A percentile compares a stretch with the other conserved stretches of the same genome.
Conservation (phyloP, 2,329 filamentous ascomycete species). For the Ambrosiella beaveri region DNA sequence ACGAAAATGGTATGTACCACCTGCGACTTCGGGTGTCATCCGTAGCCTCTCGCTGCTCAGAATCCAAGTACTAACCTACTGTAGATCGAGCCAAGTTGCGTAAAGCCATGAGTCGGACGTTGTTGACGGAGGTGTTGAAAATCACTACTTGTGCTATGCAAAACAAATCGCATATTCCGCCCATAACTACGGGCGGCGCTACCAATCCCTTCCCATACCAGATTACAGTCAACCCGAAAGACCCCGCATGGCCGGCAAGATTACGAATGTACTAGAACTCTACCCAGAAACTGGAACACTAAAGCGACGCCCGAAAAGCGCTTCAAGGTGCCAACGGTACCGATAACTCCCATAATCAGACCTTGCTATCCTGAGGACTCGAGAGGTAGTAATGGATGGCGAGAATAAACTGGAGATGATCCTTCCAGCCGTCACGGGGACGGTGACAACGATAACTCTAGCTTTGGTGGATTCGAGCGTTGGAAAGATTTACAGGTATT, state of each 20-base stretch:
- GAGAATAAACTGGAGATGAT: no score
- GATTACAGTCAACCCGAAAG: slow-evolving; percentile 73
- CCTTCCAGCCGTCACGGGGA: no score
- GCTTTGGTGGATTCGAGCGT: no score
- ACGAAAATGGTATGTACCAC: slow-evolving; percentile 55
- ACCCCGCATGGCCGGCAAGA: slow-evolving; percentile 51
- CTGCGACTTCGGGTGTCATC: no score
- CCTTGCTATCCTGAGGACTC: no score
- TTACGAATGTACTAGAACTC: slow-evolving; percentile 13
- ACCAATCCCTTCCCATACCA: slow-evolving; percentile 93
- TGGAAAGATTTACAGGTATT: no score
- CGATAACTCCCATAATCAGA: no score
- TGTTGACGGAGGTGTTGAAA: slow-evolving; percentile 75
- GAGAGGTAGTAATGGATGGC: no score
- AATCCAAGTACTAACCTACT: neutral
- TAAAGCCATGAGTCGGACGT: slow-evolving; percentile 75
- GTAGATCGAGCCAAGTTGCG: slow-evolving; percentile 75
- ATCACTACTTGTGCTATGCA: slow-evolving; percentile 74
- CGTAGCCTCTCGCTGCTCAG: neutral
- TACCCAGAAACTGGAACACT: neutral
- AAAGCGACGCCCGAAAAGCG: no score
- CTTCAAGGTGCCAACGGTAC: no score
- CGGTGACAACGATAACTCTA: no score
- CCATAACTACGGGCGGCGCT: slow-evolving; percentile 72
- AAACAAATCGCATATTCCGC: slow-evolving; percentile 91